Conservation (phyloP, 169 alveolate species). For the Pseudocohnilembus persalinus region DNA sequence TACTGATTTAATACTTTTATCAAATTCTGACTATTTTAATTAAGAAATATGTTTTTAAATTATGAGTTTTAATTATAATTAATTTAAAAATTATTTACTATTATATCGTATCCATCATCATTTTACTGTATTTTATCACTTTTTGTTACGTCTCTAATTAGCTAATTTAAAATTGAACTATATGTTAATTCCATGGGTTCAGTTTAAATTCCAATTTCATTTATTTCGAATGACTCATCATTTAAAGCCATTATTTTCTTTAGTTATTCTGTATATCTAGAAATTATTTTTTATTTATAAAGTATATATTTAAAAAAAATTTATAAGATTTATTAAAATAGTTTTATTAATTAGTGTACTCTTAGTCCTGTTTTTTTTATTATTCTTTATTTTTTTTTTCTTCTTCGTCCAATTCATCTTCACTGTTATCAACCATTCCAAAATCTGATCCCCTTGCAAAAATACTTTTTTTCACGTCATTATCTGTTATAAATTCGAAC, state of each 20-base stretch:
- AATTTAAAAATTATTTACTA: neutral
- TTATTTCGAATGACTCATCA: neutral
- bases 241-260: neutral
- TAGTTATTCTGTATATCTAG: neutral
- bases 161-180: neutral
- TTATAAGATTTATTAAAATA: no score
- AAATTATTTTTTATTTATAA: no score
- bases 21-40: neutral
- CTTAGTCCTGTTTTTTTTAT: neutral
- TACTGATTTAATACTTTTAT: no score
- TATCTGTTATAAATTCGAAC: no score
- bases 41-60: neutral
- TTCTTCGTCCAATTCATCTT: neutral
- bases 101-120: neutral
- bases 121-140: neutral
- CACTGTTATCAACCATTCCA: neutral
- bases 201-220: neutral
- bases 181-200: neutral
- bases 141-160: neutral
- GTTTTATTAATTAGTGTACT: no score
- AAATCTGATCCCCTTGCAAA: no score
- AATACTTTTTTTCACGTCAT: no score
- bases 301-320: no score
- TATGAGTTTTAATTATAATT: neutral
- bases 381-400: neutral